Percentiles rank a stretch among this genome's conserved stretches.
phyloP scores from a whole-genome alignment of 2,329 filamentous ascomycete genomes.

The Sclerotinia sclerotiorum region DNA sequence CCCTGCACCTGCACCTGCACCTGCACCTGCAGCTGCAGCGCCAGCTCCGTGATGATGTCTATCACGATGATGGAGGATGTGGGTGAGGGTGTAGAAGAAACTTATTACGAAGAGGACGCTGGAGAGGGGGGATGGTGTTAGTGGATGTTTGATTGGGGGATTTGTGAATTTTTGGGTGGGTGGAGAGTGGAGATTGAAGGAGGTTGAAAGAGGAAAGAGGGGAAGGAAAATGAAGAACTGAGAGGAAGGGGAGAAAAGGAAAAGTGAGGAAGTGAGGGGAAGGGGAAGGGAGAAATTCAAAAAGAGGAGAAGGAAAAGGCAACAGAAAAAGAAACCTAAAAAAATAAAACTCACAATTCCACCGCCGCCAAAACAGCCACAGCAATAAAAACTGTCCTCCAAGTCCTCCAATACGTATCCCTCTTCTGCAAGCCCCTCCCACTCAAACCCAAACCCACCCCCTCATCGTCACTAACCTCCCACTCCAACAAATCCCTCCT shows the following conservation, averaged over 20 bases:
- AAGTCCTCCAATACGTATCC: conserved; percentile 6
- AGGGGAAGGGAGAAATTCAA: neutral
- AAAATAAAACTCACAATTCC: conserved; percentile 20
- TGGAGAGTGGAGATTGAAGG: too few species aligned
- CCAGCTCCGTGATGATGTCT: neutral
- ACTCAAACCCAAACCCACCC: too few species aligned
- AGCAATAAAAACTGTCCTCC: conserved; percentile 7
- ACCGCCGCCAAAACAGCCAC: conserved; percentile 14
- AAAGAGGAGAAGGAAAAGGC: accelerated
- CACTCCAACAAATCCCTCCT: conserved; percentile 9
- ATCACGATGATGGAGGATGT: neutral
- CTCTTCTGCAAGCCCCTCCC: neutral
- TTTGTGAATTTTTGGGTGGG: too few species aligned
- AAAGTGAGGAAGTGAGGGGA: too few species aligned
- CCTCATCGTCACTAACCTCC: neutral
- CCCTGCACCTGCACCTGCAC: too few species aligned
- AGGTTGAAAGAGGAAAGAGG: too few species aligned
- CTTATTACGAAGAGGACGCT: conserved; percentile 20
- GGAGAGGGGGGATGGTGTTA: accelerated
- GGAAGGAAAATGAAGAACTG: too few species aligned
- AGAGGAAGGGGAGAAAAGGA: too few species aligned
- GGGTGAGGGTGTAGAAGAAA: conserved; percentile 4
- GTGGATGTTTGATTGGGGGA: neutral
- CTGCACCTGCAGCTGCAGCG: neutral
- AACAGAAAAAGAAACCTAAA: neutral